A percentile compares a stretch with the other conserved stretches of the same genome.
phyloP scores from a whole-genome alignment of 257 asterid genomes.

The Catharanthus roseus region DNA sequence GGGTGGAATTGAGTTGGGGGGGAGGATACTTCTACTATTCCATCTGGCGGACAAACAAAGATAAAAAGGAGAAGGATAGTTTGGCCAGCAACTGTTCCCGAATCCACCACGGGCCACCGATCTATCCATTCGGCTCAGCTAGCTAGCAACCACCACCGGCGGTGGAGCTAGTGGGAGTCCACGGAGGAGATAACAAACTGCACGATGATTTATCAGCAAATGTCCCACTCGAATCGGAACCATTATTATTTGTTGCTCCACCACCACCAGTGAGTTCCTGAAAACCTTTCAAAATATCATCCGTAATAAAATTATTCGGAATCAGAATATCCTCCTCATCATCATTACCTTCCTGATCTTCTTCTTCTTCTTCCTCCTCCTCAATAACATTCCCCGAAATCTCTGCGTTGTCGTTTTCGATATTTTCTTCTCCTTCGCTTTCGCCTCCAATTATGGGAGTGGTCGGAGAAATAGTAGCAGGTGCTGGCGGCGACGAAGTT shows the following conservation, averaged over 20 bases:
- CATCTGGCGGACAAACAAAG: constrained; percentile 8
- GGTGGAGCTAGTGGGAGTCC: constrained; percentile 31
- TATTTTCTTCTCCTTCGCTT: constrained; percentile 11
- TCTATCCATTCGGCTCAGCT: background rate
- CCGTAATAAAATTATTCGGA: constrained; percentile 25
- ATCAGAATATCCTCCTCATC: constrained; percentile 31
- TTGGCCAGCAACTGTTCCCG: constrained; percentile 16
- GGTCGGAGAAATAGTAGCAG: constrained; percentile 31
- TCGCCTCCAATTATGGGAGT: constrained; percentile 28
- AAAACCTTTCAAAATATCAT: constrained; percentile 25
- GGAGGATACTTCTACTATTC: constrained; percentile 8
- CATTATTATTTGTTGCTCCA: background rate
- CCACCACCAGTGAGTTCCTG: constrained; percentile 20
- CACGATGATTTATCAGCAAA: constrained; percentile 18
- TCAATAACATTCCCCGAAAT: constrained; percentile 16
- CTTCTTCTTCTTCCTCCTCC: constrained; percentile 1
- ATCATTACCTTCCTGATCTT: too few relatives aligned
- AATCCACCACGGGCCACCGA: background rate
- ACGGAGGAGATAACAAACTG: constrained; percentile 30
- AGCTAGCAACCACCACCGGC: constrained; percentile 26
- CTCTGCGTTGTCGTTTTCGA: constrained; percentile 19
- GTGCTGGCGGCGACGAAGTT: constrained; percentile 27
- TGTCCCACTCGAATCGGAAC: constrained; percentile 19
- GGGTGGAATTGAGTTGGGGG: constrained; percentile 4
- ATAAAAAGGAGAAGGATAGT: background rate